phyloP scores from a whole-genome alignment of 139 green algal genomes.

The Coelastrella sp. region DNA sequence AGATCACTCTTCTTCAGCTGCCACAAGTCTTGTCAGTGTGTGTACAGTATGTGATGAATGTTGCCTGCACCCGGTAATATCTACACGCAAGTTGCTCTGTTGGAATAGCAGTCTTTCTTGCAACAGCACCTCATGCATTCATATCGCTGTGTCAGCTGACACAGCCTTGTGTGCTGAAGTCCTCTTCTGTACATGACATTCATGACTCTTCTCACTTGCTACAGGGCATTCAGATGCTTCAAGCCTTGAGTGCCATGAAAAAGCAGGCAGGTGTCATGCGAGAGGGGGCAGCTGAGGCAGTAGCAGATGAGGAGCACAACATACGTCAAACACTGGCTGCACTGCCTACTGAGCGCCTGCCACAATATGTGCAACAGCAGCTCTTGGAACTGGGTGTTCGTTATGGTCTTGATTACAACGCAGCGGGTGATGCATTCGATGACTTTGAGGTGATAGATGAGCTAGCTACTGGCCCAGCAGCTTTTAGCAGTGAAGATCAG shows the following conservation, averaged over 20 bases:
- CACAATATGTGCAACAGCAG: constrained; percentile 1
- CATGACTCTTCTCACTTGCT: too few relatives aligned
- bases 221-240: constrained; percentile 41
- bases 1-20: too few relatives aligned
- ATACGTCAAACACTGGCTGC: neutral
- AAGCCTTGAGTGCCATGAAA: constrained; percentile 26
- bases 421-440: neutral
- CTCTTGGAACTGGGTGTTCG: constrained; percentile 15
- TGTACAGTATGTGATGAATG: too few relatives aligned
- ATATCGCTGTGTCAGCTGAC: too few relatives aligned
- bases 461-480: neutral
- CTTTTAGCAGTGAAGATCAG: neutral
- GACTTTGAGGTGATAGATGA: constrained; percentile 31
- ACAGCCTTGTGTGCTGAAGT: too few relatives aligned
- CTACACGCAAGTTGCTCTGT: too few relatives aligned
- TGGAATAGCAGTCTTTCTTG: too few relatives aligned
- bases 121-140: too few relatives aligned
- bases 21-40: too few relatives aligned
- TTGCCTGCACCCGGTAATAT: too few relatives aligned
- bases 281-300: constrained; percentile 20
- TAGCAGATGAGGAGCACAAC: neutral
- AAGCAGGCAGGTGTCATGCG: constrained; percentile 41
- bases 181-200: too few relatives aligned
- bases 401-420: neutral
- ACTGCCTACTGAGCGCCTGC: neutral